Evolutionary conservation across 495 filamentous ascomycete species (phyloP), one percentile per base, ranked within the genome.

Genomic region (Cairneyella variabilis): DNA sequence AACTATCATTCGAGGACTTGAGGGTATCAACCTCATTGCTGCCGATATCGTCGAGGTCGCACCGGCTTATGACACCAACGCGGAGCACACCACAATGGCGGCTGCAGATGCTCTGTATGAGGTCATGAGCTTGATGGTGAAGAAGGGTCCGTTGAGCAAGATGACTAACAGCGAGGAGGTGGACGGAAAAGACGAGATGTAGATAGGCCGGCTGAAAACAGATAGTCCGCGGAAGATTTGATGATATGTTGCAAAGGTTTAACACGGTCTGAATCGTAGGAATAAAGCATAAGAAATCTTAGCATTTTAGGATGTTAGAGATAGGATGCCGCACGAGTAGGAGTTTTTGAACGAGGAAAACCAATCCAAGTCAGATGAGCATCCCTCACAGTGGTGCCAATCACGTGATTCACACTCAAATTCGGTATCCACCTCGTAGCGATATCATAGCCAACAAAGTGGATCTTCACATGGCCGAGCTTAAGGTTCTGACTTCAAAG

Each of bases 11-110:
- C 76, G 86, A n/a, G 86, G 86, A 2, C 71, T 89, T 2, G 82
- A 86, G 47, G 83, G 81, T 16, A 65, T 90, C 57, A 89, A 90
- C 58, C 72, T 90, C 51, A 77, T 89, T 53, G 83, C 79, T 1
- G 82, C 86, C 1, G 85, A 89, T 68, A 80, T 85, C 48, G 83
- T 86, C 9, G 83, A 85, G 62, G 83, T 85, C 28, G 79, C 80
- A 9, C 83, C 83, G 1, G 80, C 82, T 0, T 86, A 85, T 60
- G 83, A 85, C 67, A 84, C 82, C 4, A 84, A 83, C 69, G 82
- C 83, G 0, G 83, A 85, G 62, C 71, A 76, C 36, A 84, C 83
- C 1, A 84, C 83, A 6, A 84, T 86, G 82, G 83, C 83, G 23
- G 82, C 82, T 21, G 82, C 82, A 17, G 82, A 84, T 68, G 74